Evolutionary conservation across 345 rosid species (phyloP), one percentile per base, ranked within the genome.

Genomic region (Bruguiera parviflora): DNA sequence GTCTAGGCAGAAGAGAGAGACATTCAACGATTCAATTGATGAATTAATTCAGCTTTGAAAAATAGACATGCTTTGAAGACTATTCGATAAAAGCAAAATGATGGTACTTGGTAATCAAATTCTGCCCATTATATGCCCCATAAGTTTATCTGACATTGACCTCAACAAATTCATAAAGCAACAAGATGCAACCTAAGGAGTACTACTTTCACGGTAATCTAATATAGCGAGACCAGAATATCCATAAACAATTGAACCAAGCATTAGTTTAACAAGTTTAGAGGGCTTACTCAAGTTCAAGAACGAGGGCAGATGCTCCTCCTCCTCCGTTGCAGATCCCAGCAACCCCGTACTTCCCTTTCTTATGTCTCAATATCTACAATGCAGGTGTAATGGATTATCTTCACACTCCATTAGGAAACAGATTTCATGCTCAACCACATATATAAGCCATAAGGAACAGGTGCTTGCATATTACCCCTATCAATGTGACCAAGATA

Each of bases 321-420:
- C 78, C 78, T 32, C 78, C 78, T 21, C 78, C 78, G 27, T 75
- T 75, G 78, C 78, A 75, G 55, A 75, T 65, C 20, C 55, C 73
- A 33, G 53, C 70, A 19, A 75, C 70, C 24, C 78, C 78, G n/a
- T 75, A 69, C 70, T 51, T 75, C 28, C 73, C 73, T 6, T 75
- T 69, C 65, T 69, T 75, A 68, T 75, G 78, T 69, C 69, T 75
- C 31, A 75, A 63, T 9, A 75, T 67, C 78, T 75, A 64, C 66
- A 68, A 21, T 28, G 53, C 22, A 61, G 13, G 15, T 3, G 49
- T 22, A 46, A 58, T 49, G 2, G 32, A 39, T 43, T 13, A 43
- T 43, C 49, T 13, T 18, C 49, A 29, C 4, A 4, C 49, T 15
- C 19, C 49, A 43, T 43, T 43, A 43, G 49, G 49, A 11, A 43